Conservation (phyloP, 2,329 filamentous ascomycete genomes). For the Penicillium sp. region DNA sequence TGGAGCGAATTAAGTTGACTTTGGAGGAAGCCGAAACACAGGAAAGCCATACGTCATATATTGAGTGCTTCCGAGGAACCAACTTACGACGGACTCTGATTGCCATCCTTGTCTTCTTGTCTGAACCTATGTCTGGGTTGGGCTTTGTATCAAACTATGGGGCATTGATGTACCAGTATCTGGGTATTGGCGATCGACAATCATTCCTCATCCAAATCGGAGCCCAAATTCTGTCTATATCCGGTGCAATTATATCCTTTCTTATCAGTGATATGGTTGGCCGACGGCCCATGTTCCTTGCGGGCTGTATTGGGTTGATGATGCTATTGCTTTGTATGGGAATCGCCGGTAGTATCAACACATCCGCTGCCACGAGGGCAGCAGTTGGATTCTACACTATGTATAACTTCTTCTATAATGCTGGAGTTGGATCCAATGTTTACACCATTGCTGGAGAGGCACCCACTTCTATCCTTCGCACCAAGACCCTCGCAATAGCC, state of each 20-base stretch:
- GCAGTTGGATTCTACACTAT: constrained; percentile 11
- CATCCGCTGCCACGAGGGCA: background rate
- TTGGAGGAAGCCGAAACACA: constrained; percentile 5
- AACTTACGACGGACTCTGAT: constrained; percentile 7
- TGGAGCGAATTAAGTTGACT: constrained; percentile 4
- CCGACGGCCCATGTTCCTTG: constrained; percentile 7
- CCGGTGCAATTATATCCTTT: constrained; percentile 2
- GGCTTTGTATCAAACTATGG: constrained; percentile 9
- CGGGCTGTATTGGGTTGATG: constrained; percentile 1
- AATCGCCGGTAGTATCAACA: constrained; percentile 4
- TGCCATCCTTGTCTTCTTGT: constrained; percentile 1
- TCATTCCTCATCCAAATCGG: constrained; percentile 8
- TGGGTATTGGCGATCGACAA: constrained; percentile 3
- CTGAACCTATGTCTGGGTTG: constrained; percentile 6
- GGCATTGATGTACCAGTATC: constrained; percentile 5
- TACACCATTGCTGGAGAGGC: constrained; percentile 10
- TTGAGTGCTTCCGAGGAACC: constrained; percentile 7
- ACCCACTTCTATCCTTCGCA: constrained; percentile 2
- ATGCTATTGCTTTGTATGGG: constrained; percentile 7
- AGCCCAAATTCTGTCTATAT: constrained; percentile 8
- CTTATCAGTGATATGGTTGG: constrained; percentile 4
- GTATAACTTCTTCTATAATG: constrained; percentile 9
- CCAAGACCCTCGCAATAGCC: constrained; percentile 1
- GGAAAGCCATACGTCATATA: background rate
- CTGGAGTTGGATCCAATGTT: constrained; percentile 7